Base-by-base conservation (phyloP, 2,329 filamentous ascomycete species). In the Erysiphe pulchra region DNA sequence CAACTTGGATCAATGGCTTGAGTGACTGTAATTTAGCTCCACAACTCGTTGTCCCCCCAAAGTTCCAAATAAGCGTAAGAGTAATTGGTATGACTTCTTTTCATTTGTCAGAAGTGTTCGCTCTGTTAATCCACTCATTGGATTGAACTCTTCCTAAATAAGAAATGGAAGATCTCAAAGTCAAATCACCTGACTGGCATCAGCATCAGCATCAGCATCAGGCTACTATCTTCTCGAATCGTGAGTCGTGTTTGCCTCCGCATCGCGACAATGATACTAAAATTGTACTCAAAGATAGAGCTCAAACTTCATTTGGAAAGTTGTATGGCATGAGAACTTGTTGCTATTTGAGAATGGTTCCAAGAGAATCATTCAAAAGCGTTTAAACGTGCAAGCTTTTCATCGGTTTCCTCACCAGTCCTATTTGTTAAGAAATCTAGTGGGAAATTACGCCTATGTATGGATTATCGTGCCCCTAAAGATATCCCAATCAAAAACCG, bases 381-480 rank as follows among this genome's bases (percentile, higher is more conserved):
- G 6, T 24, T 24, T 24, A 24, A 3, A 24, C 20, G 20, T 24
- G 20, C 20, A 24, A 24, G 20, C 20, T 24, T 6, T 24, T 24
- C 20, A 24, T 6, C 20, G 20, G 20, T 6, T 24, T 3, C 20
- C 3, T 24, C 20, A 3, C 6, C 3, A 24, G 32, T 34, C 2
- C 14, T 39, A 16, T 39, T 39, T 17, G 37, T 39, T 39, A 39
- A 17, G 16, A 46, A 46, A 18, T 13, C 18, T 3, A 28, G 12
- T 42, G 45, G 36, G 2, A 34, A 38, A 10, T 20, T 46, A 9
- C 18, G 37, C 12, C 14, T 46, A 2, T 46, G 38, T 20, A 16
- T 40, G 5, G 46, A 47, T 28, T 45, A 47, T 33, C 17, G 46
- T 14, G 34, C 8, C 14, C 42, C 45, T 5, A 47, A 47, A 16